Base-by-base conservation (phyloP, 2,329 filamentous ascomycete genomes). In the Exophiala bonariae region DNA sequence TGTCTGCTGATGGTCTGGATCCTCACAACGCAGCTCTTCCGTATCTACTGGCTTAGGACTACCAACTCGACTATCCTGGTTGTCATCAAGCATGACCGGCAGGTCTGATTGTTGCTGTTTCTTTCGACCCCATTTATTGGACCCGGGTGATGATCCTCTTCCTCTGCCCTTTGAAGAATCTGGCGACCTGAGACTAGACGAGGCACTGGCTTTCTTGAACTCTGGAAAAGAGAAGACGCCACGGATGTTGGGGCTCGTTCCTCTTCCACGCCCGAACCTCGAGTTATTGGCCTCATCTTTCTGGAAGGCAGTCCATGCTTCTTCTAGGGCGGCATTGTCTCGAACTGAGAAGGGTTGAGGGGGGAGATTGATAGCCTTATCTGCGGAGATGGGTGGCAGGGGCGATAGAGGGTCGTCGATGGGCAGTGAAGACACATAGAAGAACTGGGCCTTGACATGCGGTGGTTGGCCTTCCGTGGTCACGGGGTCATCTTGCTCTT, bases 321-420 rank as follows among this genome's bases (percentile, higher is more conserved):
- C 80, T 63, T 95, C 89, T 10, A 96, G 74, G 2, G 85, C 82
- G 56, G 84, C 81, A 57, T 92, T 95, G 68, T 96, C 90, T 48
- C 81, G 83, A 3, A 76, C 76, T 0, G 87, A 86, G 66, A 95
- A 96, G 0, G 90, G 89, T 34, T 87, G 82, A 7, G 89, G 80
- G 37, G 82, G 79, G 28, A 79, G 76, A 45, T 76, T 66, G 46
- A 72, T 78, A 11, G 76, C 63, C 41, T 63, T 66, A 38, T 66
- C 66, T 17, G 69, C 84, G 70, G 64, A 75, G 54, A 65, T 77
- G 59, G 62, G 79, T 64, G 66, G 81, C 62, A 69, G 77, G 66
- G 85, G 80, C 8, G 86, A 89, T n/a, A 95, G 77, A 18, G 89
- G 89, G 61, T 96, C 90, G 61, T 96, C 90, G 62, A 96, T 90